Conservation (phyloP, 139 green algal genomes). For the Chlorella sp. region DNA sequence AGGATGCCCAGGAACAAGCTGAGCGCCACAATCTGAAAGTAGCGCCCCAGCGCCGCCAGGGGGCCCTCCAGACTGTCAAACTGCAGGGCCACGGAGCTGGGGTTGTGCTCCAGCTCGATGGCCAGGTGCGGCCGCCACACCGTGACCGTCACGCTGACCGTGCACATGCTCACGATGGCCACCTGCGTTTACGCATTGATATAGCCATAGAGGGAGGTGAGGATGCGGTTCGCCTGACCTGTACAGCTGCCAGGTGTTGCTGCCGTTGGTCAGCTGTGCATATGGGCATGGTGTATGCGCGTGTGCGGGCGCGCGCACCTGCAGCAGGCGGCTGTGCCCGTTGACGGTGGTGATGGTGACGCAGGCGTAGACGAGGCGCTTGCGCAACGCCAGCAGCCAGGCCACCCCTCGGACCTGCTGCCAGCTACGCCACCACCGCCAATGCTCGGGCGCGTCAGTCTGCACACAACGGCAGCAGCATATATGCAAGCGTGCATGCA, state of each 20-base stretch:
- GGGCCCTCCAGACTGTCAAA: not conserved
- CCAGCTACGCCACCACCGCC: not conserved
- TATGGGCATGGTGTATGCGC: not conserved
- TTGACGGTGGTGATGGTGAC: not conserved
- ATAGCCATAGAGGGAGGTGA: not conserved
- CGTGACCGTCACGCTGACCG: not conserved
- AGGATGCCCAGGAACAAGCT: slow-evolving; percentile 19
- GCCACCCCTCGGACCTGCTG: not conserved
- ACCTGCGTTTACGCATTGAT: not conserved
- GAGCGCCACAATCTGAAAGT: slow-evolving; percentile 14
- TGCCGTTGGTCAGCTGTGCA: not conserved
- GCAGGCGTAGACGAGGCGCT: not conserved
- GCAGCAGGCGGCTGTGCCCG: not conserved
- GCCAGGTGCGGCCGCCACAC: not conserved
- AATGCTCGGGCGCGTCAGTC: not conserved
- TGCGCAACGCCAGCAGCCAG: not conserved
- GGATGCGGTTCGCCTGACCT: not conserved
- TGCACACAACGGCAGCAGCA: no score
- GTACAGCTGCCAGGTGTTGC: not conserved
- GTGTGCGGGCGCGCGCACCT: not conserved
- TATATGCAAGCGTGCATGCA: not conserved
- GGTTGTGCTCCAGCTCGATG: not conserved
- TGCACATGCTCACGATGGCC: not conserved
- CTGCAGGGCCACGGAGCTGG: not conserved
- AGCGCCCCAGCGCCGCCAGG: not conserved